Evolutionary conservation across 1,284 basidiomycete species (phyloP), one percentile per base, ranked within the genome.

Genomic region (Hypsizygus ulmarius): DNA sequence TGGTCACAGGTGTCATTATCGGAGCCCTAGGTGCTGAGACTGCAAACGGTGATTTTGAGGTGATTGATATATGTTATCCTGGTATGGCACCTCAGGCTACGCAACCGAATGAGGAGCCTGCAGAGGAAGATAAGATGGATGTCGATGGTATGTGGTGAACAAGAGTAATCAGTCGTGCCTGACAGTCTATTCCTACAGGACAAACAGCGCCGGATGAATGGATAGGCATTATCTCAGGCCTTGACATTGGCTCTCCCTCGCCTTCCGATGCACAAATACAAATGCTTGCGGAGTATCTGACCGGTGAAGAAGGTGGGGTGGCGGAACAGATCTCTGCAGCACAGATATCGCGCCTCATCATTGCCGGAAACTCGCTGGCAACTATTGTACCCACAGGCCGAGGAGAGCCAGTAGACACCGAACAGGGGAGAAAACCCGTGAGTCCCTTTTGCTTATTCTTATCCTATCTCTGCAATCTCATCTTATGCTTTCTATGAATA

Each of bases 1-100:
- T 97, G 8, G 91, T 97, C 1, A 97, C 94, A 1, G 93, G 94
- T 1, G 84, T 97, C 12, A 93, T 98, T 49, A 78, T 94, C 49
- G 93, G 88, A 19, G 93, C 82, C 0, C 75, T 99, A 8, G 96
- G 96, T 2, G 82, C 88, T 59, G 97, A 99, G 65, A 97, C 90
- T 0, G 74, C 81, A 0, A 77, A 77, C 16, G 96, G 97, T 5
- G 93, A 97, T 54, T 98, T 99, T 59, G 90, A 97, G 62, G 94
- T 97, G 3, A 77, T 90, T n/a, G 96, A 98, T 65, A 67, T 91
- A 3, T 93, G 92, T 66, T 91, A 81, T 61, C 79, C 94, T 2
- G 94, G 87, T 0, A 72, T 94, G 68, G 84, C 93, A 6, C 82
- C 83, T 1, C 82, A 87, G 54, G 63, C 49, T 35, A 60, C 61